A percentile compares a stretch with the other conserved stretches of the same genome.
Conservation (phyloP, 768 basidiomycete genomes). For the Tylopilus cervinicoccineus region DNA sequence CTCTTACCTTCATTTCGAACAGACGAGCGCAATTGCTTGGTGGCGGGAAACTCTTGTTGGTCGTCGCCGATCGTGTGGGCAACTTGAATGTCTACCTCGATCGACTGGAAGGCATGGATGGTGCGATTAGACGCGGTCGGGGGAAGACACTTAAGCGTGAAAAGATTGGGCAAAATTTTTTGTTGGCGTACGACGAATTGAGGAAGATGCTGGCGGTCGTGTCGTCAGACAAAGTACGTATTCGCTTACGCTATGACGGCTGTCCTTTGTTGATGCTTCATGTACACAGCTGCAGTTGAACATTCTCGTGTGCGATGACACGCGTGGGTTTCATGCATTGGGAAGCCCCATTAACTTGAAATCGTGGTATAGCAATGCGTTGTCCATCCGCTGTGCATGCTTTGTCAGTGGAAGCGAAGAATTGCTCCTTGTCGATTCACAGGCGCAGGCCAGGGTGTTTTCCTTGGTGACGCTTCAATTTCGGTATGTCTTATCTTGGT, state of each 20-base stretch:
- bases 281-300: constrained; percentile 28
- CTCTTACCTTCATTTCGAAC: background rate
- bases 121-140: constrained; percentile 24
- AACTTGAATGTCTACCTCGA: constrained; percentile 41
- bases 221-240: constrained; percentile 36
- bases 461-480: constrained; percentile 48
- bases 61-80: constrained; percentile 35
- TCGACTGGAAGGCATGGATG: constrained; percentile 24
- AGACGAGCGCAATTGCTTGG: constrained; percentile 42
- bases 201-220: constrained; percentile 47
- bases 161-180: constrained; percentile 43
- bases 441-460: constrained; percentile 43
- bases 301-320: constrained; percentile 46
- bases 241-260: background rate
- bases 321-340: constrained; percentile 37
- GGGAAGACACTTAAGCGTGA: constrained; percentile 38
- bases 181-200: constrained; percentile 50
- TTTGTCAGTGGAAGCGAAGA: constrained; percentile 53
- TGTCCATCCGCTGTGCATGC: constrained; percentile 32
- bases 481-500: background rate
- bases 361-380: constrained; percentile 38
- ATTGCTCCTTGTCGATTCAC: constrained; percentile 45
- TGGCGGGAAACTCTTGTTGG: constrained; percentile 38
- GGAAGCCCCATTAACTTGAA: constrained; percentile 40
- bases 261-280: background rate